Conservation (phyloP, 2,329 filamentous ascomycete species). For the Pestalotiopsis sp. region DNA sequence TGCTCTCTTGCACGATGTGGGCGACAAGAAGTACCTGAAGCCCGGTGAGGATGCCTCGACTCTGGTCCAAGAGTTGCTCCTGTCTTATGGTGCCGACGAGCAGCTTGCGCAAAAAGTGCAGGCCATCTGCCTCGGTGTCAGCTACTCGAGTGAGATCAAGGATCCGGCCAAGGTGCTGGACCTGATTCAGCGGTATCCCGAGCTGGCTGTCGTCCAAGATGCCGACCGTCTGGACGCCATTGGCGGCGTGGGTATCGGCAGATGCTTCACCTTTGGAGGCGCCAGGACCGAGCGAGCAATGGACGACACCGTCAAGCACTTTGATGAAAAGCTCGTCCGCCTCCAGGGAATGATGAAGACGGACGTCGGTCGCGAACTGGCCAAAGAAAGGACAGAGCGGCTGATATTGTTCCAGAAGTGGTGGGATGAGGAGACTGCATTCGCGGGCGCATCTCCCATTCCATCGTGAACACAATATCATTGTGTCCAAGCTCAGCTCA, state of each 20-base stretch:
- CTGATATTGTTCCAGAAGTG: conserved; percentile 56
- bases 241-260: conserved; percentile 80
- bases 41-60: conserved; percentile 59
- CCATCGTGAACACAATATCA: not conserved
- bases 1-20: conserved; percentile 84
- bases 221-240: conserved; percentile 92
- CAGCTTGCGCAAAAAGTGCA: conserved; percentile 69
- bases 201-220: conserved; percentile 86
- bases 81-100: conserved; percentile 55
- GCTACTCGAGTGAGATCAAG: conserved; percentile 73
- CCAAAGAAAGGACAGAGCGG: conserved; percentile 54
- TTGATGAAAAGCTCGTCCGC: conserved; percentile 73
- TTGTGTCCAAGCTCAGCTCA: not conserved
- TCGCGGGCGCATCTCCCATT: conserved; percentile 20
- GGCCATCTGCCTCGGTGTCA: conserved; percentile 73
- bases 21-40: conserved; percentile 78
- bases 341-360: conserved; percentile 70
- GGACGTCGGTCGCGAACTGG: conserved; percentile 53
- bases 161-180: conserved; percentile 61
- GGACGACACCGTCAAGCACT: conserved; percentile 71
- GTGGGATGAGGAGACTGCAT: conserved; percentile 56
- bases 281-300: conserved; percentile 58
- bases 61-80: conserved; percentile 57
- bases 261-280: conserved; percentile 77
- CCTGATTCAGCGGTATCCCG: conserved; percentile 68